These are phyloP conservation scores for Oehlia diaphana DNA, from an alignment of 192 early-diverging fungal species.

Conservation along the genomic window DNA sequence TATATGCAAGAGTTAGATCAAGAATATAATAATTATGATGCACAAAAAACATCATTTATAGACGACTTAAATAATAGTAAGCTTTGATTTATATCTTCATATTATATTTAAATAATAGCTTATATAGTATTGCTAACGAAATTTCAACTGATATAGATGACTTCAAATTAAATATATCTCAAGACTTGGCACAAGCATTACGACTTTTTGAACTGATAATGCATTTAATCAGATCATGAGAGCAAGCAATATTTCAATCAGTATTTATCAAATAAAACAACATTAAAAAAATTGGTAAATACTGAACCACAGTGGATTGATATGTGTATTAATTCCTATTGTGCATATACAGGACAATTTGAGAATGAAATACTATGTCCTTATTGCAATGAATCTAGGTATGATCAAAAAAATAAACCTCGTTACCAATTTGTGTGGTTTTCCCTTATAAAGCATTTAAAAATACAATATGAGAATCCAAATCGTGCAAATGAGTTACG, in stretches of 20 bases:
- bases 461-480: neutral
- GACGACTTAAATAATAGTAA: no score
- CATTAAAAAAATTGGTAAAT: neutral
- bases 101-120: no score
- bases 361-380: neutral
- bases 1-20: no score
- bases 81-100: no score
- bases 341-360: neutral
- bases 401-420: neutral
- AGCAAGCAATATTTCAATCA: neutral
- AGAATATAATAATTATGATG: no score
- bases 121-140: no score
- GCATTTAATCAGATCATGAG: neutral
- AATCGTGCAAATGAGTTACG: neutral
- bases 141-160: no score
- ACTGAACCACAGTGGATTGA: neutral
- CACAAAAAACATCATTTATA: no score
- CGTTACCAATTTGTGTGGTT: neutral
- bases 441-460: neutral
- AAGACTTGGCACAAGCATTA: neutral
- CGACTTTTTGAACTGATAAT: neutral
- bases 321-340: slow-evolving; percentile 4
- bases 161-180: neutral
- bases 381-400: neutral
- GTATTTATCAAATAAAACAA: neutral